Evolutionary conservation across 345 rosid genomes (phyloP), one percentile per base, ranked within the genome.

Genomic region (Rhizophora apiculata): DNA sequence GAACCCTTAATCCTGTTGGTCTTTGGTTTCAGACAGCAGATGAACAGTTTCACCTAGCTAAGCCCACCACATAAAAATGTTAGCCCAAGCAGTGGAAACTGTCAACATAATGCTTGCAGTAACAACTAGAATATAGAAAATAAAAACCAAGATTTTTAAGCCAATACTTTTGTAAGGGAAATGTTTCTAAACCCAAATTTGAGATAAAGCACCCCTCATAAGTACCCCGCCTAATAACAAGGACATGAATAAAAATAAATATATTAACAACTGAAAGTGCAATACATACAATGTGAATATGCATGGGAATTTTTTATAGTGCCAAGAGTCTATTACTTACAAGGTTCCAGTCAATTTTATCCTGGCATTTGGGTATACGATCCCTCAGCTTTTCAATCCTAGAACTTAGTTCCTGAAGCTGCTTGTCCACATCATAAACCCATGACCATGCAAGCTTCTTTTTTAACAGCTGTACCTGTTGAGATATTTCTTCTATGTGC

Each of bases 361-460:
- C 89, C 83, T 92, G 99, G 80, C 99, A 95, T 64, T 80, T 80
- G 63, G 99, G 96, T 74, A 87, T 79, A 22, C 99, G 97, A 36
- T 80, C 83, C 76, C 87, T 92, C 32, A 95, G 86, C 80, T 80
- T 88, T 75, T 72, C 87, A 75, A 95, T 76, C 69, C 75, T 86
- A 71, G 62, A 72, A 71, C 51, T 68, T 62, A 88, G 89, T 65
- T 86, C 92, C 73, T 75, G 72, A 31, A 92, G 79, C 78, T 87
- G 84, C 88, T 76, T 81, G 71, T 95, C 97, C 59, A 85, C 87
- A 76, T 83, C 86, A 68, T 89, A 95, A 43, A 92, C 97, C 95
- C 90, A 91, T 9, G 97, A 87, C 99, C 99, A 95, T 49, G 99
- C 99, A 54, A 95, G 89, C 79, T 86, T 88, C 78, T 88, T 91